Conservation (phyloP, 805 yeast species). For the Wickerhamomyces chambardii region DNA sequence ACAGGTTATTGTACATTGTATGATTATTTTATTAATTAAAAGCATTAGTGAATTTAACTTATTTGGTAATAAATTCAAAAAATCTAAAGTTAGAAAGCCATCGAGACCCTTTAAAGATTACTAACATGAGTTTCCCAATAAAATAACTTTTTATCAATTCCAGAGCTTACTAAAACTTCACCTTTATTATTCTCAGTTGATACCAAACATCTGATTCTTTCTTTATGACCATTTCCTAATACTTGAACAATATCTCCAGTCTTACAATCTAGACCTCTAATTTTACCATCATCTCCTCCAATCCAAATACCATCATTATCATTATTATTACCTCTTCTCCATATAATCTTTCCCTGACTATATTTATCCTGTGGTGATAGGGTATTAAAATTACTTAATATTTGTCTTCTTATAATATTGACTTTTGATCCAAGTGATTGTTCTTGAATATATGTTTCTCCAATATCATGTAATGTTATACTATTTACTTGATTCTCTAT, state of each 20-base stretch:
- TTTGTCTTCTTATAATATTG: constrained; percentile 20
- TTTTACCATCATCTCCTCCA: constrained; percentile 57
- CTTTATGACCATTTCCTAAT: constrained; percentile 26
- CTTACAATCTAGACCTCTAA: constrained; percentile 50
- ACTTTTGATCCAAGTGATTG: background rate
- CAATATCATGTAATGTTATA: no score
- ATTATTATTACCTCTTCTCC: constrained; percentile 26
- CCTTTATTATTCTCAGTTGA: constrained; percentile 13
- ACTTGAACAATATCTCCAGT: constrained; percentile 24
- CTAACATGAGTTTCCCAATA: constrained; percentile 19
- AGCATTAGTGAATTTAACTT: no score
- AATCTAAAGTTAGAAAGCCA: no score
- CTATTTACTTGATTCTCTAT: background rate
- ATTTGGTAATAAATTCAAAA: no score
- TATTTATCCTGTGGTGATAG: constrained; percentile 63
- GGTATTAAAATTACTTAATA: constrained; percentile 36
- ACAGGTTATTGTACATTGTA: no score
- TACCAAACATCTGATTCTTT: constrained; percentile 39
- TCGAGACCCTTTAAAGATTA: no score
- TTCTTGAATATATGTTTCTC: no score
- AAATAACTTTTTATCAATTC: constrained; percentile 31
- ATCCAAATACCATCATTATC: constrained; percentile 47
- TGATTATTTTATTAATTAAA: no score
- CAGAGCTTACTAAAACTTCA: constrained; percentile 38
- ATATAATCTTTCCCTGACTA: constrained; percentile 37